phyloP scores from a whole-genome alignment of 2,329 filamentous ascomycete genomes.

The Paraphaeosphaeria sporulosa region DNA sequence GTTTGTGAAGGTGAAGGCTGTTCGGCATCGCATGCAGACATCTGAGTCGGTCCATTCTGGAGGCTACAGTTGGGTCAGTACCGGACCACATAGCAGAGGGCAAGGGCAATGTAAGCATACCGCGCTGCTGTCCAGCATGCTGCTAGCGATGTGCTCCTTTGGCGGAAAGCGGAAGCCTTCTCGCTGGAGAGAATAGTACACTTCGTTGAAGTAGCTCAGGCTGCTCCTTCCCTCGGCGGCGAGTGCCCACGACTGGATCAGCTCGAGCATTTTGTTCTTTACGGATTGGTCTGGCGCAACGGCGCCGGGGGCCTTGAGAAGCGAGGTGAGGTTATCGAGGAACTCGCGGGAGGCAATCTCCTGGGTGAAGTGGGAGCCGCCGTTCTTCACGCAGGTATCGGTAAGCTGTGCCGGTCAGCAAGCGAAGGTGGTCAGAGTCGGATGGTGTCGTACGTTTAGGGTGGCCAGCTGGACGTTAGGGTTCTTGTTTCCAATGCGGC shows the following conservation, averaged over 20 bases:
- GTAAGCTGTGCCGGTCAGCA: slow-evolving; percentile 69
- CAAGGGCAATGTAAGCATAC: slow-evolving; percentile 61
- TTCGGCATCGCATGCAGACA: slow-evolving; percentile 97
- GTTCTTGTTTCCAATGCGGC: slow-evolving; percentile 95
- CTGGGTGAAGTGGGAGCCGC: slow-evolving; percentile 89
- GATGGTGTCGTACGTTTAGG: slow-evolving; percentile 72
- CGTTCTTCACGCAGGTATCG: slow-evolving; percentile 98
- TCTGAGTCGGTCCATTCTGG: slow-evolving; percentile 98
- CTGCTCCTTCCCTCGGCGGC: slow-evolving; percentile 87
- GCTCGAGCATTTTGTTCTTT: slow-evolving; percentile 86
- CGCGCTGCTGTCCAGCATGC: slow-evolving; percentile 96
- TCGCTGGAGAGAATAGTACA: slow-evolving; percentile 80
- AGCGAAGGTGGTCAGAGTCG: not conserved
- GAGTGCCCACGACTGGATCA: slow-evolving; percentile 92
- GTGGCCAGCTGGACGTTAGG: slow-evolving; percentile 95
- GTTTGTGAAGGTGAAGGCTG: slow-evolving; percentile 95
- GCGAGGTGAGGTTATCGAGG: slow-evolving; percentile 93
- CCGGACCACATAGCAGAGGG: slow-evolving; percentile 3
- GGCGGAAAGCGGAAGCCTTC: slow-evolving; percentile 93
- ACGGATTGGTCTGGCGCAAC: slow-evolving; percentile 85
- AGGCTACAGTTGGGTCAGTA: slow-evolving; percentile 63
- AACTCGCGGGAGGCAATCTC: slow-evolving; percentile 98
- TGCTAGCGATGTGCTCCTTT: slow-evolving; percentile 84
- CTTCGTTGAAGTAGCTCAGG: slow-evolving; percentile 84
- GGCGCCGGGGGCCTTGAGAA: slow-evolving; percentile 80